Evolutionary conservation across 345 rosid species (phyloP), one percentile per base, ranked within the genome.

Genomic region (Rhodamnia rubescens): DNA sequence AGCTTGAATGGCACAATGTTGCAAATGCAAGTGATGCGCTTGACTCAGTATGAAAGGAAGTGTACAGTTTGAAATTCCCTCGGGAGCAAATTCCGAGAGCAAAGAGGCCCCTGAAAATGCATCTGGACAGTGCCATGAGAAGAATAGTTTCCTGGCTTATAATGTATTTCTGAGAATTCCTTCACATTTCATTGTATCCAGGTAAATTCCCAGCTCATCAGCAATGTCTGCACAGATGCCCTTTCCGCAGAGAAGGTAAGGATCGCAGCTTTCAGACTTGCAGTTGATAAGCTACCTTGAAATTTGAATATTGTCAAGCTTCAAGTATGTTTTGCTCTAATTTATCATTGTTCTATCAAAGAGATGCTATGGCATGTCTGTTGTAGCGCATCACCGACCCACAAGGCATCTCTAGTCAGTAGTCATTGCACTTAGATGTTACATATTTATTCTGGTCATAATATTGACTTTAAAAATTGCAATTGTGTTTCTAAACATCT

Each of bases 131-230:
- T 36, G 80, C 47, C 80, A 36, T 16, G 26, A 5, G 80, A 69
- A 36, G 80, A 69, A 36, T 69, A 2, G 59, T 47, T 81, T 47
- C 53, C 83, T 81, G 56, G 74, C 22, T 59, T 24, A 54, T 51
- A 22, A 56, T 52, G 32, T 36, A 55, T 32, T 36, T 64, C 69
- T 81, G 57, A n/a, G 18, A 32, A 5, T 55, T 85, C 6, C 56
- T 82, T 3, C 84, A 44, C 53, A 74, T 85, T 87, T 80, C 36
- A 32, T 85, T 61, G 4, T 52, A 0, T 84, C 12, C 93, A 97
- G 99, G 97, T 96, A 53, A 98, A 98, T 90, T 95, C 99, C 36
- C 99, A 98, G 91, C 98, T 98, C 88, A 96, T 98, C 89, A 98
- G 99, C 92, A 98, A 98, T 89, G 93, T 93, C 85, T 98, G 99